A percentile compares a stretch with the other conserved stretches of the same genome.
These are phyloP conservation scores for Withania somnifera DNA, from an alignment of 305 asterid genomes.

Conservation along the genomic window DNA sequence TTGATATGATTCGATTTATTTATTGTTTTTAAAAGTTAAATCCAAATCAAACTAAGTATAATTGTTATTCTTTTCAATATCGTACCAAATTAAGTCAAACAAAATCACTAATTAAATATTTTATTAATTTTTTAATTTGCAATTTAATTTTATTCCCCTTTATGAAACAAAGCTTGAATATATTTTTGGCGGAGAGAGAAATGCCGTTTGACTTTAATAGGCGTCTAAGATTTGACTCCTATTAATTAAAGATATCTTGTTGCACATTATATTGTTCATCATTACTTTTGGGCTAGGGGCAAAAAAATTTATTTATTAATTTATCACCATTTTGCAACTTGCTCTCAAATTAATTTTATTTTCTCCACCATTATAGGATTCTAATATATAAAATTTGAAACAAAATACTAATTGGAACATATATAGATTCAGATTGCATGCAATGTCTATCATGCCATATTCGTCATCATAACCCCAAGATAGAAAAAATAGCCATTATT, in stretches of 20 bases:
- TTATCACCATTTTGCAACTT: not conserved
- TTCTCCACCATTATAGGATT: not conserved
- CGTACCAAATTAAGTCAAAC: too few species aligned
- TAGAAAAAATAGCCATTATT: not conserved
- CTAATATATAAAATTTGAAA: too few species aligned
- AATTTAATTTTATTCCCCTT: too few species aligned
- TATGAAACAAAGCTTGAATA: not conserved
- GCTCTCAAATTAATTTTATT: too few species aligned
- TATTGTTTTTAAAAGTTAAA: too few species aligned
- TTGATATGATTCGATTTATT: too few species aligned
- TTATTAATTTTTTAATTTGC: too few species aligned
- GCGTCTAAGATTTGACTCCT: not conserved
- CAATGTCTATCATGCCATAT: not conserved
- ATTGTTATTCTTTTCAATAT: too few species aligned
- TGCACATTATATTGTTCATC: not conserved
- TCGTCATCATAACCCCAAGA: not conserved
- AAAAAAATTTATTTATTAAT: too few species aligned
- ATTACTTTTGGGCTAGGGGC: not conserved
- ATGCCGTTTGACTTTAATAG: not conserved
- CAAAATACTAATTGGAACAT: not conserved
- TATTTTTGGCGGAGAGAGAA: not conserved
- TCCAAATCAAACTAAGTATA: too few species aligned
- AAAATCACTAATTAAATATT: too few species aligned
- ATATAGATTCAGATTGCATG: not conserved
- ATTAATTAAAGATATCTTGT: slow-evolving; percentile 2